A percentile compares a stretch with the other conserved stretches of the same genome.
These are phyloP conservation scores for Triticum urartu DNA, from an alignment of 176 grass and related monocot species.

Conservation along the genomic window DNA sequence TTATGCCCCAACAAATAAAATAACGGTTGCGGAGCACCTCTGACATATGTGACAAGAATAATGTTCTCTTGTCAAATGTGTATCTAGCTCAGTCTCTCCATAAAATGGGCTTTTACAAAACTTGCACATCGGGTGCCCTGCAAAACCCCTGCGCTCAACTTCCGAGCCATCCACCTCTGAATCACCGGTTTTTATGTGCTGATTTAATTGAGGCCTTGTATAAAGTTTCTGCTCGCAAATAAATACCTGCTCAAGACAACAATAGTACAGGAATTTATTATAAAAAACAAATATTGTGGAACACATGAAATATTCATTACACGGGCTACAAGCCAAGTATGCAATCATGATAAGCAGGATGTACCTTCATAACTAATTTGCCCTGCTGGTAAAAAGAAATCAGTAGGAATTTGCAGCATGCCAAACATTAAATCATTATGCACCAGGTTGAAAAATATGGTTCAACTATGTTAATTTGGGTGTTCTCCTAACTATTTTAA, in stretches of 20 bases:
- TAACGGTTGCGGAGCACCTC: conserved; percentile 39
- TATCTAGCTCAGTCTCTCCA: conserved; percentile 52
- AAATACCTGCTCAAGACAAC: conserved; percentile 52
- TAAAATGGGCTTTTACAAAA: conserved; percentile 75
- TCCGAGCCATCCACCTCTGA: conserved; percentile 71
- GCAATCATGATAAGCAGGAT: conserved; percentile 5
- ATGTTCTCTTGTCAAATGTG: conserved; percentile 61
- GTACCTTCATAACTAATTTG: neutral
- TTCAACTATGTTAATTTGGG: neutral
- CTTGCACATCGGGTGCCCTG: conserved; percentile 62
- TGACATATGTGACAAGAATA: conserved; percentile 71
- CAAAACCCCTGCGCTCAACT: conserved; percentile 61
- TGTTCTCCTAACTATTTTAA: conserved; percentile 1
- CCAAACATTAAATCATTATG: neutral
- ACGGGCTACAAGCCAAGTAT: neutral
- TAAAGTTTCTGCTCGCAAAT: conserved; percentile 77
- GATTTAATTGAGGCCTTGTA: conserved; percentile 57
- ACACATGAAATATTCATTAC: neutral
- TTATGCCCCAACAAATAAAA: neutral
- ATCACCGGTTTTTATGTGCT: conserved; percentile 62
- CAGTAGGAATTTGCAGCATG: neutral
- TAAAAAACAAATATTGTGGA: neutral
- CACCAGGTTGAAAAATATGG: neutral
- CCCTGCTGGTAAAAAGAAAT: neutral
- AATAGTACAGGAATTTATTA: neutral